Base-by-base conservation (phyloP, 2,329 filamentous ascomycete genomes). In the Colletotrichum theobromicola region DNA sequence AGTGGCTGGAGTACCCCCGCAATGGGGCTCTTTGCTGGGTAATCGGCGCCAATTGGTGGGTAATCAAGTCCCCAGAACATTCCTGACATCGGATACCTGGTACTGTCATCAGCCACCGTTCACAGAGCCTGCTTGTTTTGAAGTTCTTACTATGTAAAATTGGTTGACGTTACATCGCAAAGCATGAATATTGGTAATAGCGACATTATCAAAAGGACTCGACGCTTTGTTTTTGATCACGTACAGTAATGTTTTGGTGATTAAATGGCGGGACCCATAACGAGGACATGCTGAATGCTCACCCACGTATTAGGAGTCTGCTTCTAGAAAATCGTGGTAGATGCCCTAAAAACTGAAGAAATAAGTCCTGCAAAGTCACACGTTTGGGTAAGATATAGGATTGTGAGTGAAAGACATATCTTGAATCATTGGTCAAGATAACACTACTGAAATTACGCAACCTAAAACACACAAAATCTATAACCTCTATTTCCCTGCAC, bases 101-200 rank as follows among this genome's bases (percentile, higher is more conserved):
- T n/a, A 50, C n/a, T 46, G 10, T 21, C 3, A 50, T 4, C 42
- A 50, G 21, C 18, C 37, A 46, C 42, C 0, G 21, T 50, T n/a
- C 42, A 50, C 3, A 50, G 10, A 10, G n/a, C 42, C 21, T 50
- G 4, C 42, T 50, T 50, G 13, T 21, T 50, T 2, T 50, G n/a
- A 21, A 21, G 10, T 13, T 21, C 42, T 50, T 10, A 50, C n/a
- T 10, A 2, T 46, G n/a, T n/a, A 13, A 46, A 46, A 2, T 13
- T 46, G 0, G 42, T 10, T 46, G 2, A 21, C 0, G 2, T 46
- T 3, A 4, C 12, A 46, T 21, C 2, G 2, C 4, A 18, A 13
- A 0, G 6, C 21, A 21, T 10, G 21, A 9, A 12, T 12, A 13
- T 9, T 46, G n/a, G n/a, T 1, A 46, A 1, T 7, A 21, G 42